Conservation (phyloP, 345 rosid genomes). For the Euclidium syriacum region DNA sequence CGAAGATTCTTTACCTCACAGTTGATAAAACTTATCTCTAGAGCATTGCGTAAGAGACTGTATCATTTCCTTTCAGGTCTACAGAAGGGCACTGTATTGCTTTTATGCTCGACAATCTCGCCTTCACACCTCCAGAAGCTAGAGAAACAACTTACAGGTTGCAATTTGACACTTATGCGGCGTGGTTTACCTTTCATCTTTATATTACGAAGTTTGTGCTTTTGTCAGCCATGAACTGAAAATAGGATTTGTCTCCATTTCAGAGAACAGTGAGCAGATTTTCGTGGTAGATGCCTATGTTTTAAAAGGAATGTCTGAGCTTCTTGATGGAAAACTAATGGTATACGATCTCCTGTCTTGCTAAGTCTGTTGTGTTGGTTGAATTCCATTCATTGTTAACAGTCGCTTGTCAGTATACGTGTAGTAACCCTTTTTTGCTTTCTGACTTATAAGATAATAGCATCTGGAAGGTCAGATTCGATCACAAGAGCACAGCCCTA, state of each 20-base stretch:
- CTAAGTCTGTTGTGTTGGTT: constrained; percentile 4
- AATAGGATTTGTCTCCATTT: constrained; percentile 22
- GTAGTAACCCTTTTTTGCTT: constrained; percentile 14
- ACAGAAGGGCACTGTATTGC: constrained; percentile 46
- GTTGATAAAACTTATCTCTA: not conserved
- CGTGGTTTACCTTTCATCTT: constrained; percentile 5
- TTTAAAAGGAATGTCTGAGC: constrained; percentile 54
- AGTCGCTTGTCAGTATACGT: not conserved
- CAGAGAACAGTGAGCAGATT: constrained; percentile 47
- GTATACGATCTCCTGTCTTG: constrained; percentile 32
- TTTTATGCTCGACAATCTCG: constrained; percentile 50
- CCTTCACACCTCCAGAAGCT: constrained; percentile 48
- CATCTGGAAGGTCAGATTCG: constrained; percentile 79
- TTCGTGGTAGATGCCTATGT: constrained; percentile 66
- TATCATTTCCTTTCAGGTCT: constrained; percentile 40
- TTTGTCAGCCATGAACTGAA: constrained; percentile 6
- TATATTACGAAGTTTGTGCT: not conserved
- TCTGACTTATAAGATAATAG: constrained; percentile 43
- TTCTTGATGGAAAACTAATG: constrained; percentile 60
- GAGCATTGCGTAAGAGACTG: constrained; percentile 10
- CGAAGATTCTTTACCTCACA: constrained; percentile 3
- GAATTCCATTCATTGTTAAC: not conserved
- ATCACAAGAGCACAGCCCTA: constrained; percentile 62
- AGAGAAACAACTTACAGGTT: constrained; percentile 62
- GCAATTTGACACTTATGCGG: constrained; percentile 1